phyloP scores from a whole-genome alignment of 805 yeast species.

The Zygoascus tannicola region DNA sequence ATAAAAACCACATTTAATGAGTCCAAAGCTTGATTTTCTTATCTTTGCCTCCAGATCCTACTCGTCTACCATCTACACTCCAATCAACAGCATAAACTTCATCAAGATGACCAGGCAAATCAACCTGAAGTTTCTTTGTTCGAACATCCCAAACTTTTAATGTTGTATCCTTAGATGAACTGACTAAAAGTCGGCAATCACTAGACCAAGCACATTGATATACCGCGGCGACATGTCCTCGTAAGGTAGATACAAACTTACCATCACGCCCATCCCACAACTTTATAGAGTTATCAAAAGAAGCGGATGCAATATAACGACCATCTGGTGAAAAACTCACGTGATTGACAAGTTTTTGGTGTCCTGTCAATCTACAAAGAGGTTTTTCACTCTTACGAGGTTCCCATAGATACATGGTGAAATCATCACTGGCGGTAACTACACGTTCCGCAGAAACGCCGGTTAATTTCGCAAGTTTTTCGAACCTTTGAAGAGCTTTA shows the following conservation, averaged over 20 bases:
- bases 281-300: constrained; percentile 91
- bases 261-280: constrained; percentile 96
- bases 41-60: constrained; percentile 97
- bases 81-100: constrained; percentile 97
- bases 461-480: constrained; percentile 49
- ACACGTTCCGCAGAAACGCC: constrained; percentile 60
- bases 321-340: constrained; percentile 96
- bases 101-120: constrained; percentile 92
- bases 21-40: constrained; percentile 92
- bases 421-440: constrained; percentile 94
- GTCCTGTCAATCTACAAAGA: constrained; percentile 90
- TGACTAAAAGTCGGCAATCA: constrained; percentile 81
- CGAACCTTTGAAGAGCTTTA: constrained; percentile 52
- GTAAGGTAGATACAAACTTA: constrained; percentile 74
- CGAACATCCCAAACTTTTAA: constrained; percentile 93
- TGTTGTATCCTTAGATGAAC: constrained; percentile 94
- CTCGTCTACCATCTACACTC: constrained; percentile 90
- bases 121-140: constrained; percentile 73
- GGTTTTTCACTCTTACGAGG: constrained; percentile 77
- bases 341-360: constrained; percentile 92
- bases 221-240: constrained; percentile 98
- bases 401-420: constrained; percentile 97
- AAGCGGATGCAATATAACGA: constrained; percentile 77
- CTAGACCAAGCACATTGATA: constrained; percentile 98
- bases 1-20: constrained; percentile 25